These are phyloP conservation scores for Pseudogymnoascus sp. DNA, from an alignment of 2,329 filamentous ascomycete genomes.

Conservation along the genomic window DNA sequence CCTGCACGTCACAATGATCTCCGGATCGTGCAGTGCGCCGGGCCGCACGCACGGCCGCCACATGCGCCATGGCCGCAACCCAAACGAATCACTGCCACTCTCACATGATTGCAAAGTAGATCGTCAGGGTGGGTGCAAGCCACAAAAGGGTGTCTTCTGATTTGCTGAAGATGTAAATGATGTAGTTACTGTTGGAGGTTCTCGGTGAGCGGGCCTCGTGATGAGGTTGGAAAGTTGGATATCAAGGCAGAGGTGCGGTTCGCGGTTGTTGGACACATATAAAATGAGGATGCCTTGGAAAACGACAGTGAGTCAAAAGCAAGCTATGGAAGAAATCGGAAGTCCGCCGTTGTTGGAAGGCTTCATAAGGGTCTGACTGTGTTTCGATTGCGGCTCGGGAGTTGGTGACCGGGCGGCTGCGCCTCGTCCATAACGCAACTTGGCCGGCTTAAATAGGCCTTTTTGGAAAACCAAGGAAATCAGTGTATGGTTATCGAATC, in stretches of 20 bases:
- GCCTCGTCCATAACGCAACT: background rate
- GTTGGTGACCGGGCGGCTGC: background rate
- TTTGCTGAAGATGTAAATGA: background rate
- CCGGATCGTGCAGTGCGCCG: conserved; percentile 2
- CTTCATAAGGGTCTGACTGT: background rate
- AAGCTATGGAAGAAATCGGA: background rate
- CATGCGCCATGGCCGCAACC: background rate
- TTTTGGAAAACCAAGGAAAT: background rate
- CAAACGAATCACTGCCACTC: background rate
- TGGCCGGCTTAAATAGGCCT: background rate
- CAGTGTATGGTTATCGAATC: background rate
- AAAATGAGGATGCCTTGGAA: background rate
- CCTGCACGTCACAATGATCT: background rate
- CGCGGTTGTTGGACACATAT: conserved; percentile 2
- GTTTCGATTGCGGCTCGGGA: background rate
- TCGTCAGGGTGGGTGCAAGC: background rate
- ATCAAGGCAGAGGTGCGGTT: no score
- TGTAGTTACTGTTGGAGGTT: background rate
- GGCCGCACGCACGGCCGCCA: background rate
- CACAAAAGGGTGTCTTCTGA: background rate
- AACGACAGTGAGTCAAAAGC: background rate
- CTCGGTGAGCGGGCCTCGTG: conserved; percentile 3
- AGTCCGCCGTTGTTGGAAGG: background rate
- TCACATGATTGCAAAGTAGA: background rate
- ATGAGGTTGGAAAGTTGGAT: background rate